Base-by-base conservation (phyloP, 345 rosid species). In the Triadica sebifera region DNA sequence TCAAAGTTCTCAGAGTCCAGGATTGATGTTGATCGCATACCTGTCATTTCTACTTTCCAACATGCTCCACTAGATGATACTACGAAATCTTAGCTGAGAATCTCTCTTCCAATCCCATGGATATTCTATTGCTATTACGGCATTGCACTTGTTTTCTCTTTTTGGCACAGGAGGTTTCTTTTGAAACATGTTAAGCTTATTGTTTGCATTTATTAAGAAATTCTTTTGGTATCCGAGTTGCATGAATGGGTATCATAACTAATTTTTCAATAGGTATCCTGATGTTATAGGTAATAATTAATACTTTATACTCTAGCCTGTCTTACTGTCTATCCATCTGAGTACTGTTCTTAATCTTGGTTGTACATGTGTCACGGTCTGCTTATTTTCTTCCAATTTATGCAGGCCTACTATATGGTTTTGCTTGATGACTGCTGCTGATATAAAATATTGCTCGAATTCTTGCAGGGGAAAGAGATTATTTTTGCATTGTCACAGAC, bases 401-500 rank as follows among this genome's bases (percentile, higher is more conserved):
- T 57, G 70, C 69, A 16, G 20, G 22, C 67, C 45, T 38, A 20
- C 55, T 39, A 38, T 52, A 20, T 38, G 50, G 46, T 50, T 70
- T 65, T 66, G 29, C 52, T 73, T 67, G 70, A 24, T 55, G n/a
- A 67, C 57, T 43, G 41, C 12, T 16, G 37, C 43, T 39, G 13
- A 20, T 13, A 6, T 22, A 34, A 19, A 55, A 68, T 53, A 4
- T 50, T 76, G 22, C 11, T 29, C 55, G 17, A 63, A 53, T 70
- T 17, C 67, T 74, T 74, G 80, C 70, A 93, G 97, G 97, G 91
- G 67, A 93, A 87, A 75, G 89, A 70, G 66, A 86, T 85, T 73
- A 73, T 83, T 70, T 95, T 91, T 71, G 91, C 91, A 34, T 47
- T 91, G 70, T 91, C 97, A 51, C 97, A 93, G 80, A 87, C 85